These are phyloP conservation scores for Rhizophora apiculata DNA, from an alignment of 345 rosid species.

Conservation along the genomic window DNA sequence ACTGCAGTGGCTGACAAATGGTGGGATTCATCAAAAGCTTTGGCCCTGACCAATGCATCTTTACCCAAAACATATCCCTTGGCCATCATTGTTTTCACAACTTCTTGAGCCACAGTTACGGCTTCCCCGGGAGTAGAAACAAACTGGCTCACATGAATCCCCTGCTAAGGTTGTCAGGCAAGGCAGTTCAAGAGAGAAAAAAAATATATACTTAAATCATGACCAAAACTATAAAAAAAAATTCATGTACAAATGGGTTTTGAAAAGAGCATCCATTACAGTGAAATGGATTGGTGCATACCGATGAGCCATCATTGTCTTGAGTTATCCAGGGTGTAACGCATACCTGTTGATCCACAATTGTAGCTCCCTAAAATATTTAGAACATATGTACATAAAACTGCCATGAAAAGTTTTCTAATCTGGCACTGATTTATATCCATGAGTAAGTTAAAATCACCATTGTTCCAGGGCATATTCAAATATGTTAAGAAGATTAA, in stretches of 20 bases:
- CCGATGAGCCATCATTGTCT: constrained; percentile 34
- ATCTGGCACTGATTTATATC: too few relatives aligned
- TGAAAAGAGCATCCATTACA: not conserved
- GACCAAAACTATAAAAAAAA: not conserved
- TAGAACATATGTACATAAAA: constrained; percentile 5
- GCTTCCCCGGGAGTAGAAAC: constrained; percentile 71
- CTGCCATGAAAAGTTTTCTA: not conserved
- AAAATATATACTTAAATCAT: not conserved
- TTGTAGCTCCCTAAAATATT: constrained; percentile 70
- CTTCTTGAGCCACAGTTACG: constrained; percentile 69
- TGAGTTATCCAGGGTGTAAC: constrained; percentile 55
- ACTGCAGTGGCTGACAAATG: constrained; percentile 56
- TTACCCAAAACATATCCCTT: constrained; percentile 71
- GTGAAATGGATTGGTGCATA: constrained; percentile 16
- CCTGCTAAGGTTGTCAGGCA: constrained; percentile 30
- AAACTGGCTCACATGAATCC: constrained; percentile 34
- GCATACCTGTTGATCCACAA: constrained; percentile 67
- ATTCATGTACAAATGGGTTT: not conserved
- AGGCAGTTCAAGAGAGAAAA: not conserved
- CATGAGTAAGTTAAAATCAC: not conserved
- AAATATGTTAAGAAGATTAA: not conserved
- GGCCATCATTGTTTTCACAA: constrained; percentile 69
- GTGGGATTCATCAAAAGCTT: constrained; percentile 64
- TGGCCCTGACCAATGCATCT: constrained; percentile 69
- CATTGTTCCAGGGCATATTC: not conserved